phyloP scores from a whole-genome alignment of 2,329 filamentous ascomycete species.

The Xylariales sp. region DNA sequence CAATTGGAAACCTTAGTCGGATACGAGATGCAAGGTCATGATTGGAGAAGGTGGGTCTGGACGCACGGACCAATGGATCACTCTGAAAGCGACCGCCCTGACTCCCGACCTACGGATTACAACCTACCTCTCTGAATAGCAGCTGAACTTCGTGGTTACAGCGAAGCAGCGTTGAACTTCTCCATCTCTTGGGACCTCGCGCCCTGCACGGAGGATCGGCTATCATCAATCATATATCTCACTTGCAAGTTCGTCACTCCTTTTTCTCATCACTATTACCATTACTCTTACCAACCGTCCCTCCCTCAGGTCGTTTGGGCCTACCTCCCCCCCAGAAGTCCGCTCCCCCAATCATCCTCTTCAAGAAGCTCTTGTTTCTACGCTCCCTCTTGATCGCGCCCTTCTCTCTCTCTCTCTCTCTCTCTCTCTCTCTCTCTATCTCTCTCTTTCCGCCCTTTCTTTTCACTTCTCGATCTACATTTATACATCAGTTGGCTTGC shows the following conservation, averaged over 20 bases:
- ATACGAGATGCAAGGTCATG: no score
- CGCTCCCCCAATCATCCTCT: not conserved
- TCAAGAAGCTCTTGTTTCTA: not conserved
- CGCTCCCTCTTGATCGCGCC: constrained; percentile 1
- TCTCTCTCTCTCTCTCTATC: constrained; percentile 7
- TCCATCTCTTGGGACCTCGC: constrained; percentile 8
- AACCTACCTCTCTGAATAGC: no score
- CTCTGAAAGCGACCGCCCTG: no score
- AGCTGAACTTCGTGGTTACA: constrained; percentile 1
- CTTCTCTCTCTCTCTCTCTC: constrained; percentile 1
- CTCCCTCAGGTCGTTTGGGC: constrained; percentile 13
- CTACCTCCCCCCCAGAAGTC: not conserved
- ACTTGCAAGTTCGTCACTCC: constrained; percentile 27
- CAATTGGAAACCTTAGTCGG: no score
- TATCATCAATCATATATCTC: constrained; percentile 8
- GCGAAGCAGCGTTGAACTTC: constrained; percentile 6
- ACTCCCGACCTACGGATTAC: no score
- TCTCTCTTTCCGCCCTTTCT: constrained; percentile 13
- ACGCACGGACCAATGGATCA: no score
- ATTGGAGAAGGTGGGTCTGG: no score
- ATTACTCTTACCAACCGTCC: constrained; percentile 12
- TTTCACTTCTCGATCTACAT: no score
- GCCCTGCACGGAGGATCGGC: constrained; percentile 4
- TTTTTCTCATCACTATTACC: constrained; percentile 14
- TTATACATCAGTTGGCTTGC: constrained; percentile 24